Percentiles rank a stretch among this genome's conserved stretches.
phyloP scores from a whole-genome alignment of 441 rosid genomes.

The Erodium trifolium region DNA sequence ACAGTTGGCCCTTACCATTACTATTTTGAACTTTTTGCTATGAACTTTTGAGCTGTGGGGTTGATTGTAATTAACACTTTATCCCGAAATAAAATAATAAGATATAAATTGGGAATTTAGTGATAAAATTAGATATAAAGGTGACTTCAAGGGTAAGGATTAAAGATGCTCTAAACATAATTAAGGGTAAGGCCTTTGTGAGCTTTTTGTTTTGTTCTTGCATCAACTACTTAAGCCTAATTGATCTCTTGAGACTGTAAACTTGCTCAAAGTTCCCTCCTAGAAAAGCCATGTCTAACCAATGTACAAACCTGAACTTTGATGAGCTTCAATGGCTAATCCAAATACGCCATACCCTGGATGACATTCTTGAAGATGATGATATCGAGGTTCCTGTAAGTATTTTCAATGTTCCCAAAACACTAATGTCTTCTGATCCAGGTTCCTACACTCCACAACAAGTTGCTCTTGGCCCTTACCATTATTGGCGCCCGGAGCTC shows the following conservation, averaged over 20 bases:
- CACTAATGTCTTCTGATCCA: conserved; percentile 32
- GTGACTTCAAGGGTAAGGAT: background rate
- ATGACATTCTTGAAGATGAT: conserved; percentile 37
- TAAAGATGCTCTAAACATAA: background rate
- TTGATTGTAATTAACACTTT: too few relatives aligned
- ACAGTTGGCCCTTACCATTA: too few relatives aligned
- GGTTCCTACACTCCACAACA: conserved; percentile 62
- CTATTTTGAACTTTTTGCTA: too few relatives aligned
- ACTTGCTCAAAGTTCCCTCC: background rate
- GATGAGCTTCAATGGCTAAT: conserved; percentile 56
- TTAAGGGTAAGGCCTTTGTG: background rate
- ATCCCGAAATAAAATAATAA: too few relatives aligned
- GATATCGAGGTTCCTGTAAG: conserved; percentile 29
- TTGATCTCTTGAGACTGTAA: background rate
- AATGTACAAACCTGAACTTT: conserved; percentile 24
- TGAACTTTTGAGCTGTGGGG: too few relatives aligned
- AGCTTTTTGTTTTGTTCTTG: background rate
- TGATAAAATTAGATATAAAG: background rate
- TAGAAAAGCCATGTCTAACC: conserved; percentile 15
- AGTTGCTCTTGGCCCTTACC: conserved; percentile 65
- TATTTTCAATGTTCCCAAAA: conserved; percentile 59
- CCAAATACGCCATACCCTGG: conserved; percentile 36
- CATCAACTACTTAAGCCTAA: background rate
- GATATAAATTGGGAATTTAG: background rate
- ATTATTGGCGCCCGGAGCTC: conserved; percentile 52